phyloP scores from a whole-genome alignment of 306 rosid genomes.

The Fragaria vesca region DNA sequence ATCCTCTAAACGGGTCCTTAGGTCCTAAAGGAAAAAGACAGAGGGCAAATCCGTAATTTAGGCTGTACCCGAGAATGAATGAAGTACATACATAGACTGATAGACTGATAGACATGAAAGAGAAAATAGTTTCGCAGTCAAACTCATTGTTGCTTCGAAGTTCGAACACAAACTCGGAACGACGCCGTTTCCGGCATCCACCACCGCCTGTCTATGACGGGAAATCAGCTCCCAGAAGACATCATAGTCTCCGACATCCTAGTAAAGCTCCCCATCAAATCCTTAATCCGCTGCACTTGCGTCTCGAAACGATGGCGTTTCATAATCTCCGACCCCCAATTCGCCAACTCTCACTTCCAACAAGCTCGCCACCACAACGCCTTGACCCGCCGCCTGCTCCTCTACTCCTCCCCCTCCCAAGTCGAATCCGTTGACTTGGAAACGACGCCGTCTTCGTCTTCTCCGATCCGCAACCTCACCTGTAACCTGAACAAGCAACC shows the following conservation, averaged over 20 bases:
- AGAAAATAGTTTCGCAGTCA: not conserved
- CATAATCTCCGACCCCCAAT: not conserved
- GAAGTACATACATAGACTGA: too few relatives aligned
- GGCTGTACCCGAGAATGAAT: too few relatives aligned
- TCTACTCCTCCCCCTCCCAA: not conserved
- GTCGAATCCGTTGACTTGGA: not conserved
- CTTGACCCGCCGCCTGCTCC: not conserved
- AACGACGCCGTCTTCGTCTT: not conserved
- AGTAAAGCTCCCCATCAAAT: not conserved
- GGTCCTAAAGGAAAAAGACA: too few relatives aligned
- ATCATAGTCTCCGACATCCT: not conserved
- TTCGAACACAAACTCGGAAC: not conserved
- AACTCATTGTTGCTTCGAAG: not conserved
- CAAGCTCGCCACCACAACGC: not conserved
- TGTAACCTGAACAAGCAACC: not conserved
- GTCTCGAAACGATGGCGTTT: not conserved
- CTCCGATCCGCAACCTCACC: not conserved
- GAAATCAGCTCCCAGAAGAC: not conserved
- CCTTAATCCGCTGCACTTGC: not conserved
- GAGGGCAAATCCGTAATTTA: not conserved
- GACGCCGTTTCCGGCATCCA: not conserved
- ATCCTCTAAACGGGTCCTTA: too few relatives aligned
- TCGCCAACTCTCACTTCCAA: not conserved
- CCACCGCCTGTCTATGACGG: not conserved
- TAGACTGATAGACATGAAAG: too few relatives aligned